Conservation (phyloP, 345 rosid genomes). For the Eucalyptus cloeziana region DNA sequence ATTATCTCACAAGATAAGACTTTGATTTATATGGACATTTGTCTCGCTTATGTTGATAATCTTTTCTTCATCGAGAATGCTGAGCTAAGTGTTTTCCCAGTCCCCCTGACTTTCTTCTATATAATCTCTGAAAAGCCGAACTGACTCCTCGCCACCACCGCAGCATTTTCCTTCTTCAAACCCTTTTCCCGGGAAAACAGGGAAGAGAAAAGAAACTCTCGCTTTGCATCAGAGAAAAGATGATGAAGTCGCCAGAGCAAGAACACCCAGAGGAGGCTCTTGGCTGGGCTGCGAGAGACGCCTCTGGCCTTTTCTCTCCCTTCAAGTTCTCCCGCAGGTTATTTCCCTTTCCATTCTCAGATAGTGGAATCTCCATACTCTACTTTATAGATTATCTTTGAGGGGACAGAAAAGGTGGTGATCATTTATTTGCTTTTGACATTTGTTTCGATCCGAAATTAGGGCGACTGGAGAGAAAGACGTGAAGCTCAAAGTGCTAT, state of each 20-base stretch:
- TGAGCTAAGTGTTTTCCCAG: neutral
- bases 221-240: neutral
- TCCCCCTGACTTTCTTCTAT: neutral
- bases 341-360: neutral
- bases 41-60: neutral
- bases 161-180: neutral
- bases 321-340: constrained; percentile 22
- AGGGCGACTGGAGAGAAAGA: constrained; percentile 26
- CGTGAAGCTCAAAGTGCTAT: constrained; percentile 19
- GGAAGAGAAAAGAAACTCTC: neutral
- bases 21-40: neutral
- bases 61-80: neutral
- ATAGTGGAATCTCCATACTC: neutral
- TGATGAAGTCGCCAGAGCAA: constrained; percentile 2
- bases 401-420: neutral
- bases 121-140: neutral
- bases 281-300: constrained; percentile 23
- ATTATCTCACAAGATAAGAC: neutral
- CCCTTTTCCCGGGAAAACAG: neutral
- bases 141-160: neutral
- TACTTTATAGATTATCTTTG: neutral
- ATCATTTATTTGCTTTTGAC: neutral
- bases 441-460: neutral
- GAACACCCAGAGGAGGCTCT: constrained; percentile 10
- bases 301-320: constrained; percentile 21